Conservation (phyloP, 1,284 basidiomycete species). For the Ceratobasidium theobromae region DNA sequence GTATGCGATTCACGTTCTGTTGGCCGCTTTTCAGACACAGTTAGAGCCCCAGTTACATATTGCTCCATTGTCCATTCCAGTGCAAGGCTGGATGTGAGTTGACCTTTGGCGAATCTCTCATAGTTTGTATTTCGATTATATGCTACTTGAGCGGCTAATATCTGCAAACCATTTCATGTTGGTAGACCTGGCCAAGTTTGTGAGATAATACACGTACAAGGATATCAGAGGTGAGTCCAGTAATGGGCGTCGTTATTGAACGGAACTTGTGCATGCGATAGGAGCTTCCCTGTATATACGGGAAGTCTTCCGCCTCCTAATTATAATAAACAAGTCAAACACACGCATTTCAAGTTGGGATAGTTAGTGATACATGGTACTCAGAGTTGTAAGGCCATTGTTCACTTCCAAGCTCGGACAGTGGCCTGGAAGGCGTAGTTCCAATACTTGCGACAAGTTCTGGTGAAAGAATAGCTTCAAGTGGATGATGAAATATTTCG, state of each 20-base stretch:
- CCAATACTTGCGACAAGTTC: conserved; percentile 14
- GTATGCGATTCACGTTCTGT: background rate
- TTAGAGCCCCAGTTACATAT: background rate
- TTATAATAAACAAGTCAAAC: background rate
- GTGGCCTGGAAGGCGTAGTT: conserved; percentile 33
- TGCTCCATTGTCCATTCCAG: conserved; percentile 33
- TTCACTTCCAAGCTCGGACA: conserved; percentile 61
- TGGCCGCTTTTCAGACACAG: background rate
- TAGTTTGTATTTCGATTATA: conserved; percentile 29
- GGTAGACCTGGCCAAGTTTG: background rate
- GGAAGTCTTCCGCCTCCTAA: conserved; percentile 59
- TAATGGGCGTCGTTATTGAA: conserved; percentile 71
- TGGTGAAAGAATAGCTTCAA: conserved; percentile 70
- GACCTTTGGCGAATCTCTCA: conserved; percentile 26
- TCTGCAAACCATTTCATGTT: conserved; percentile 8
- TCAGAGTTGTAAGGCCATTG: conserved; percentile 77
- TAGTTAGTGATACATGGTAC: conserved; percentile 51
- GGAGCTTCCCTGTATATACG: conserved; percentile 48
- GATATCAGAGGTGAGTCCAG: conserved; percentile 81
- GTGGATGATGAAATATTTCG: conserved; percentile 74
- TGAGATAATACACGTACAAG: conserved; percentile 54
- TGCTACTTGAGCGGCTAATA: conserved; percentile 33
- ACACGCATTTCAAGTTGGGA: background rate
- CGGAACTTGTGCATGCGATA: conserved; percentile 79
- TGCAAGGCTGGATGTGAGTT: conserved; percentile 2